A percentile compares a stretch with the other conserved stretches of the same genome.
Conservation (phyloP, 2,329 filamentous ascomycete genomes). For the Sporothrix phasma region DNA sequence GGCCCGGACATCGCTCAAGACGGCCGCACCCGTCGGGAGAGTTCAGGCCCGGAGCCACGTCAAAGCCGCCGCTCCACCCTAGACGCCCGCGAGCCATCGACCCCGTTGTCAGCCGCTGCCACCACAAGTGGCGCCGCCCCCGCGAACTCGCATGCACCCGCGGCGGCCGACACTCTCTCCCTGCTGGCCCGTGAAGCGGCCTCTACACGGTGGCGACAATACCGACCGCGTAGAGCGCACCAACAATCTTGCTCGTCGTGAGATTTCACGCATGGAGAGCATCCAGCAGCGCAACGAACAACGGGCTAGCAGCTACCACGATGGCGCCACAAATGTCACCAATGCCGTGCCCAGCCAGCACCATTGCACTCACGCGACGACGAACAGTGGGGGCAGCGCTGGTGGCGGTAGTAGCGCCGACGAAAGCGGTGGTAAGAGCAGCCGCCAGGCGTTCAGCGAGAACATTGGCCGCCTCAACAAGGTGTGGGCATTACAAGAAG, state of each 20-base stretch:
- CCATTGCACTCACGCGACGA: constrained; percentile 19
- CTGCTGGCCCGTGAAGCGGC: constrained; percentile 23
- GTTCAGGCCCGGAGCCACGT: constrained; percentile 33
- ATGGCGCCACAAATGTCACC: background rate
- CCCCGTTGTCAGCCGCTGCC: constrained; percentile 1
- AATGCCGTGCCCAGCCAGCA: background rate
- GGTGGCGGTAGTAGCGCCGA: constrained; percentile 22
- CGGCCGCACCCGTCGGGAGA: constrained; percentile 15
- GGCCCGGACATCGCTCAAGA: background rate
- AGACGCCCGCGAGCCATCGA: constrained; percentile 23
- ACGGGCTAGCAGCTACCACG: constrained; percentile 28
- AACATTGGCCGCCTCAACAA: constrained; percentile 44
- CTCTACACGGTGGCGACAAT: constrained; percentile 6
- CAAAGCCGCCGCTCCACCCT: constrained; percentile 31
- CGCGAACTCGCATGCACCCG: constrained; percentile 8
- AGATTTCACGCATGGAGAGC: constrained; percentile 42
- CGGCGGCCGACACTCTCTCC: constrained; percentile 25
- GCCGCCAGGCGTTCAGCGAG: constrained; percentile 32
- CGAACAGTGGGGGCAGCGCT: background rate
- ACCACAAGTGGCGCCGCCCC: background rate
- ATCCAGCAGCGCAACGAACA: constrained; percentile 42
- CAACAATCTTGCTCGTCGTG: constrained; percentile 39
- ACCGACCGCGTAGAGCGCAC: constrained; percentile 36
- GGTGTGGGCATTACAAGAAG: constrained; percentile 47
- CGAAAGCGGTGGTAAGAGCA: constrained; percentile 16